Evolutionary conservation across 2,329 filamentous ascomycete species (phyloP).

Genomic region (Dendrostoma leiphaemia): DNA sequence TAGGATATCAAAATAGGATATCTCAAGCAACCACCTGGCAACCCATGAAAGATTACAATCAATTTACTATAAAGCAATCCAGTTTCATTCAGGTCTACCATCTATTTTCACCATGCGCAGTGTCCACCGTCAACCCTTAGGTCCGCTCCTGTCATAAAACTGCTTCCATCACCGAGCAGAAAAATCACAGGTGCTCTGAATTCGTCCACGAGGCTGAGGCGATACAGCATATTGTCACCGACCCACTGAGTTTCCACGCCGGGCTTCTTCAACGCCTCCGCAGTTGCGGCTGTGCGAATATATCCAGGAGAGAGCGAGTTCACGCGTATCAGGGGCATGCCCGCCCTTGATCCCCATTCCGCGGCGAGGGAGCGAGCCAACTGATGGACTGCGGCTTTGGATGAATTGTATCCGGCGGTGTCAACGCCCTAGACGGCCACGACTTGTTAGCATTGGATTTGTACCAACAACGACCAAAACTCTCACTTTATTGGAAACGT

Average conservation of each 20-base stretch:
- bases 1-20: no score
- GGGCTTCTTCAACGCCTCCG: constrained; percentile 43
- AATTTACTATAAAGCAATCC: no score
- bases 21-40: no score
- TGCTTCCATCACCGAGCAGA: constrained; percentile 53
- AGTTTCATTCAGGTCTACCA: no score
- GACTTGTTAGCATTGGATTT: no score
- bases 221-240: constrained; percentile 50
- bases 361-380: constrained; percentile 57
- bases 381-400: constrained; percentile 61
- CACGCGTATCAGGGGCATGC: constrained; percentile 59
- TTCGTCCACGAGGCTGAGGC: constrained; percentile 54
- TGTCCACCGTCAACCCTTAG: constrained; percentile 59
- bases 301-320: constrained; percentile 65
- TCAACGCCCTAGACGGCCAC: constrained; percentile 47
- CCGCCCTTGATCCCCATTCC: constrained; percentile 47
- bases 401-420: constrained; percentile 63
- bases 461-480: background rate
- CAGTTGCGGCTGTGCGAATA: constrained; percentile 45
- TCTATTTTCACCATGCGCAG: constrained; percentile 27
- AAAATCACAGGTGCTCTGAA: constrained; percentile 58
- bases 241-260: constrained; percentile 53
- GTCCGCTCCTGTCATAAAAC: constrained; percentile 57
- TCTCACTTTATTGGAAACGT: constrained; percentile 49
- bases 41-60: no score